Evolutionary conservation across 164 flowering plant species (phyloP), one percentile per base, ranked within the genome.

Genomic region (Houttuynia cordata): DNA sequence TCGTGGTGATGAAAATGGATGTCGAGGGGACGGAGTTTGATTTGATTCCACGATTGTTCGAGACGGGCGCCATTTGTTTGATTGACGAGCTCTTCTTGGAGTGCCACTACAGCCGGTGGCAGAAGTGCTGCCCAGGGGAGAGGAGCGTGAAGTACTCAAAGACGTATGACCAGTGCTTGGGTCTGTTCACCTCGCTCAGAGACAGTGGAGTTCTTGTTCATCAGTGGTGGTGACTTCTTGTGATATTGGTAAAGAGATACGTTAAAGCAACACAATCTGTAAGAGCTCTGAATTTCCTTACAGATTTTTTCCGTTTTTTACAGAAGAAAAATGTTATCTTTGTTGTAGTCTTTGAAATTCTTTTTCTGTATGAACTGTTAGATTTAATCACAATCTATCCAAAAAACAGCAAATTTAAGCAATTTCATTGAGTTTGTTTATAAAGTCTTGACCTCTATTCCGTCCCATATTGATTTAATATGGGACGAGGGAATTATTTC

Each of bases 1-100:
- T 78, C 70, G 99, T 93, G 65, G 97, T 93, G 72, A 83, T 93
- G 97, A 94, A 94, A 73, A 94, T 94, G 99, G 97, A 94, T 77
- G 89, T 94, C 17, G 99, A 94, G 75, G 99, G 97, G 58, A 91
- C 97, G 0, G 97, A 94, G 59, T 94, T 94, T 50, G 91, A 88
- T 69, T 69, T 94, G 74, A 86, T 94, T 34, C 96, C 97, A 7
- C 82, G 88, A 78, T 65, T 94, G 74, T 67, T 91, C 62, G 84
- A 94, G 60, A 91, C 96, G 0, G 97, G 97, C 17, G 96, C 99
- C 0, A 86, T 94, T 55, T 94, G 97, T 62, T 79, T 94, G 84
- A 80, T 94, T 24, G 97, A 94, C 73, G 99, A 94, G 78, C 69
- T 94, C 15, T 91, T 94, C 58, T 87, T 94, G 25, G 99, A 94